These are phyloP conservation scores for Hypoxylon sp. DNA, from an alignment of 2,329 filamentous ascomycete species.

Conservation along the genomic window DNA sequence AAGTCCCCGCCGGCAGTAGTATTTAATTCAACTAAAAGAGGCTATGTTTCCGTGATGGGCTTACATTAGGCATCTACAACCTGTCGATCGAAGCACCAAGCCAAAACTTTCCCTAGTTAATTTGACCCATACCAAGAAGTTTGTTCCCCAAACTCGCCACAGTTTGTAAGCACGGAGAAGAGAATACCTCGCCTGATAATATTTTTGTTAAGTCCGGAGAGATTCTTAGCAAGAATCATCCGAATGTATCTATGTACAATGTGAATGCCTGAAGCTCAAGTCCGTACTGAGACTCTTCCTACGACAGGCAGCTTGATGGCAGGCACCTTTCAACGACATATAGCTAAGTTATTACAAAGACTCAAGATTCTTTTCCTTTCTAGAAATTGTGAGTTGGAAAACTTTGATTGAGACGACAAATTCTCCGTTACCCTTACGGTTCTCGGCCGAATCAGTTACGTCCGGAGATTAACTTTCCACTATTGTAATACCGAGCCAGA, in stretches of 20 bases:
- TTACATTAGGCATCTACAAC: conserved; percentile 19
- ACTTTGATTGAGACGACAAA: neutral
- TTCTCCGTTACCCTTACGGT: neutral
- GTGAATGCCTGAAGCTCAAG: neutral
- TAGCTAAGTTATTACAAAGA: neutral
- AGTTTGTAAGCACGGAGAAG: conserved; percentile 1
- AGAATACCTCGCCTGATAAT: neutral
- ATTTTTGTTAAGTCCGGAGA: neutral
- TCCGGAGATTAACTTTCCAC: neutral
- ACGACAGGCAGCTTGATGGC: neutral
- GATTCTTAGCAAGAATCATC: conserved; percentile 6
- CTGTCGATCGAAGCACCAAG: conserved; percentile 6
- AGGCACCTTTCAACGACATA: neutral
- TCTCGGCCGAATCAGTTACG: conserved; percentile 19
- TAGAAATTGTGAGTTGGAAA: neutral
- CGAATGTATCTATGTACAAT: neutral
- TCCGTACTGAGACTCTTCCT: neutral
- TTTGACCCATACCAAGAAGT: conserved; percentile 8
- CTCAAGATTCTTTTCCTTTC: neutral
- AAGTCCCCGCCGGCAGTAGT: conserved; percentile 31
- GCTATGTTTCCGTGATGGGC: conserved; percentile 21
- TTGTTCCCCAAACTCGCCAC: conserved; percentile 14
- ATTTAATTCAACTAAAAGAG: conserved; percentile 13
- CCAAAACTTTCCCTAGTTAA: neutral
- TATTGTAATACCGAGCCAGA: conserved; percentile 9